These are phyloP conservation scores for Liriodendron chinense DNA, from an alignment of 164 flowering plant species.

Conservation along the genomic window DNA sequence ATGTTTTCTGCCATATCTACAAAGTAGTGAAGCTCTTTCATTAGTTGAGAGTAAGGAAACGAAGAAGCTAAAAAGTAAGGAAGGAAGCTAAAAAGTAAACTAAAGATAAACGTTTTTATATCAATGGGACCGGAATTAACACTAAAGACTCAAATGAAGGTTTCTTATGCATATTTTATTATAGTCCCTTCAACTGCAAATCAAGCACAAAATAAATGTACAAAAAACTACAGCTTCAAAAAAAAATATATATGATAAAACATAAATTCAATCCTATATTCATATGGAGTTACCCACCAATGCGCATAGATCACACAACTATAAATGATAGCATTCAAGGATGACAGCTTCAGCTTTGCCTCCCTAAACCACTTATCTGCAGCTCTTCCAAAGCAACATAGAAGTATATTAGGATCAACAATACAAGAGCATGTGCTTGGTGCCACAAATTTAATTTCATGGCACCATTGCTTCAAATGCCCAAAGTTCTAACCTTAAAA, in stretches of 20 bases:
- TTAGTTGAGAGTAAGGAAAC: too few relatives aligned
- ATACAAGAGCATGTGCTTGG: neutral
- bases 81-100: neutral
- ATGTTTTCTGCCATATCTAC: neutral
- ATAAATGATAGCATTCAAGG: constrained; percentile 76
- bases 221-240: neutral
- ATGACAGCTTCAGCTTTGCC: constrained; percentile 60
- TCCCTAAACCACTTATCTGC: constrained; percentile 93
- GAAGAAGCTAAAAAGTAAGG: neutral
- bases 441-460: neutral
- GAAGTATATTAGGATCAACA: neutral
- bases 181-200: too few relatives aligned
- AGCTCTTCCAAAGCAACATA: constrained; percentile 65
- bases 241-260: neutral
- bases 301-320: constrained; percentile 87
- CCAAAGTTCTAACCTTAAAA: neutral
- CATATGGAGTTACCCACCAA: constrained; percentile 45
- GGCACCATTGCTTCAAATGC: neutral
- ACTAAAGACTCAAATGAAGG: neutral
- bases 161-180: neutral
- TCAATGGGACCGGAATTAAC: too few relatives aligned
- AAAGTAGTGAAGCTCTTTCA: neutral
- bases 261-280: neutral
- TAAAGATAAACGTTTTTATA: too few relatives aligned
- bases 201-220: neutral